Conservation (phyloP, 306 rosid genomes). For the Trichosanthes cucumerina region DNA sequence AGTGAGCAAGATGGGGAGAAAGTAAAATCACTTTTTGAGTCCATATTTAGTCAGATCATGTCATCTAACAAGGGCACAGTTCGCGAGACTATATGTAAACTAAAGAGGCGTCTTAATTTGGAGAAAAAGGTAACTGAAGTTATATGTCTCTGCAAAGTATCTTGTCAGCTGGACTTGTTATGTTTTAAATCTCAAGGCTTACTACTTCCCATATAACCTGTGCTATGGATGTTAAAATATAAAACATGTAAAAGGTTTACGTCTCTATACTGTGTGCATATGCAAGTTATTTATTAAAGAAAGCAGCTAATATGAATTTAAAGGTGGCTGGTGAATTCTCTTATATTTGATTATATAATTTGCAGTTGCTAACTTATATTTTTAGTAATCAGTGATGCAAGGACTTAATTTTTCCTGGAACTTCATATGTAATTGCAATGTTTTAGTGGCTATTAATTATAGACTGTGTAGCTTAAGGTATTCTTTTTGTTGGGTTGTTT, state of each 20-base stretch:
- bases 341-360: neutral
- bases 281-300: neutral
- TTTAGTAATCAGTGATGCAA: neutral
- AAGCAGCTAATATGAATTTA: neutral
- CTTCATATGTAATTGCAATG: neutral
- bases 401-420: neutral
- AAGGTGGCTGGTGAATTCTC: neutral
- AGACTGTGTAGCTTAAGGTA: neutral
- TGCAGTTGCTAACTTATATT: neutral
- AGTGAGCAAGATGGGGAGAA: constrained; percentile 18
- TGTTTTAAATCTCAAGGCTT: neutral
- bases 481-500: too few species aligned
- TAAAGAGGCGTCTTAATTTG: constrained; percentile 25
- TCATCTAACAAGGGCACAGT: constrained; percentile 19
- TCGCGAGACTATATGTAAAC: constrained; percentile 10
- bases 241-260: neutral
- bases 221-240: neutral
- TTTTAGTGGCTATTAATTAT: neutral
- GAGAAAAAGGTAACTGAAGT: constrained; percentile 22
- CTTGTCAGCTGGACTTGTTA: neutral
- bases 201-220: neutral
- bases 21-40: constrained; percentile 19
- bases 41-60: constrained; percentile 25
- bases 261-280: neutral
- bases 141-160: neutral